Conservation (phyloP, 805 yeast genomes). For the Limtongozyma cylindracea region DNA sequence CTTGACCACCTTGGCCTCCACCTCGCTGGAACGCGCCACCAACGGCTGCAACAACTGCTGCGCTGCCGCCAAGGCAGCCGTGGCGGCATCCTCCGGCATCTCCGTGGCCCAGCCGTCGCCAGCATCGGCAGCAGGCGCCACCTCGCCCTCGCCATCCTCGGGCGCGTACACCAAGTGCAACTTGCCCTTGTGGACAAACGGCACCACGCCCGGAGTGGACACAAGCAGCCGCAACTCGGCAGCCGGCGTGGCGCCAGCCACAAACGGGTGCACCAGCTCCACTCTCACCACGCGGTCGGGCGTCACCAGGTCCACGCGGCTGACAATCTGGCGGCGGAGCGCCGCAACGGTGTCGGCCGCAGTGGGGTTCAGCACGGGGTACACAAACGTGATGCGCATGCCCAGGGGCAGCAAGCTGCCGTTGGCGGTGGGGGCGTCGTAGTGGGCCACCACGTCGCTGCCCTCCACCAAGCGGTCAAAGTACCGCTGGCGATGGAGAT, state of each 20-base stretch:
- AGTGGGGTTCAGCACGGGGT: slow-evolving; percentile 22
- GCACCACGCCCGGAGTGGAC: slow-evolving; percentile 22
- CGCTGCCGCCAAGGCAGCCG: slow-evolving; percentile 20
- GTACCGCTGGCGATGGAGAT: slow-evolving; percentile 24
- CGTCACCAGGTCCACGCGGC: slow-evolving; percentile 42
- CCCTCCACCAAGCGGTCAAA: slow-evolving; percentile 15
- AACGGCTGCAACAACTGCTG: slow-evolving; percentile 25
- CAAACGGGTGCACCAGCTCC: slow-evolving; percentile 39
- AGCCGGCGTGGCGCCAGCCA: slow-evolving; percentile 15
- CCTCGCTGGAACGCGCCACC: slow-evolving; percentile 20
- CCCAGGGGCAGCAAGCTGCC: slow-evolving; percentile 12
- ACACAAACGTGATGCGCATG: slow-evolving; percentile 28
- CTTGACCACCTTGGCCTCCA: no score
- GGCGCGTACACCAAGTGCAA: slow-evolving; percentile 35
- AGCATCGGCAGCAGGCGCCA: no score
- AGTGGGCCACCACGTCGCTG: slow-evolving; percentile 11
- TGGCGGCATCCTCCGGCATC: slow-evolving; percentile 22
- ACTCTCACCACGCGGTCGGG: slow-evolving; percentile 38
- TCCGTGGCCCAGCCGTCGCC: no score
- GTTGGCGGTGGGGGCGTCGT: slow-evolving; percentile 14
- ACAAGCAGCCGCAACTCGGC: slow-evolving; percentile 27
- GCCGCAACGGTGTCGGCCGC: slow-evolving; percentile 28
- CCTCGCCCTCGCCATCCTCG: slow-evolving; percentile 23
- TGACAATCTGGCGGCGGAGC: slow-evolving; percentile 49
- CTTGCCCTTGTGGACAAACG: slow-evolving; percentile 17